Evolutionary conservation across 1,284 basidiomycete species (phyloP), one percentile per base, ranked within the genome.

Genomic region (Somion occarium): DNA sequence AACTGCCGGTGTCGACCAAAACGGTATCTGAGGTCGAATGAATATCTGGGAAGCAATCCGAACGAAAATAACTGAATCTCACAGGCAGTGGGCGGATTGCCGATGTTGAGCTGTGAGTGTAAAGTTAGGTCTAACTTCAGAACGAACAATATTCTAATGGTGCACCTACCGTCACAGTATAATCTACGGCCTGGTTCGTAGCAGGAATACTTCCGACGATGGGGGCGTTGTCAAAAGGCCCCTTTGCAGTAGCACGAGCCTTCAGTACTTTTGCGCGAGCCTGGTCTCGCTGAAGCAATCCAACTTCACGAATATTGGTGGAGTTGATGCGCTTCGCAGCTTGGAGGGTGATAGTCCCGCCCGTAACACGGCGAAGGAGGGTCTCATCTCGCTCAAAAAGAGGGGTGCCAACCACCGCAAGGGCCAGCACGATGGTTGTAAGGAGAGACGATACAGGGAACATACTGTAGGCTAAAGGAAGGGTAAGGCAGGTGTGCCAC

Each of bases 1-100:
- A 64, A 46, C 60, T 61, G 2, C 59, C 62, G 3, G 63, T 63
- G 47, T 65, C 62, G 23, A 65, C 58, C 24, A 59, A 24, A 13
- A 64, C 48, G 2, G 57, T 41, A 44, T 62, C 61, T 64, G 44
- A 23, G 5, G 7, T 27, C 25, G 15, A 12, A n/a, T 34, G 45
- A 7, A 20, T 12, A 22, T 5, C 45, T 9, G 5, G 30, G 24
- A 34, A 23, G 11, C n/a, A n/a, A n/a, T n/a, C n/a, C n/a, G n/a
- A n/a, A n/a, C n/a, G n/a, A n/a, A n/a, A n/a, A n/a, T n/a, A n/a
- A 47, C 18, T 22, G 5, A 12, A 24, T 39, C 58, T 43, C 22
- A 61, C 60, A 61, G 11, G 48, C 42, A 1, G 57, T 59, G 1
- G 57, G 49, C 3, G 60, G 58, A 20, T 43, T 52, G 15, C 60